These are phyloP conservation scores for Parafenestella ontariensis DNA, from an alignment of 2,329 filamentous ascomycete genomes.

Conservation along the genomic window DNA sequence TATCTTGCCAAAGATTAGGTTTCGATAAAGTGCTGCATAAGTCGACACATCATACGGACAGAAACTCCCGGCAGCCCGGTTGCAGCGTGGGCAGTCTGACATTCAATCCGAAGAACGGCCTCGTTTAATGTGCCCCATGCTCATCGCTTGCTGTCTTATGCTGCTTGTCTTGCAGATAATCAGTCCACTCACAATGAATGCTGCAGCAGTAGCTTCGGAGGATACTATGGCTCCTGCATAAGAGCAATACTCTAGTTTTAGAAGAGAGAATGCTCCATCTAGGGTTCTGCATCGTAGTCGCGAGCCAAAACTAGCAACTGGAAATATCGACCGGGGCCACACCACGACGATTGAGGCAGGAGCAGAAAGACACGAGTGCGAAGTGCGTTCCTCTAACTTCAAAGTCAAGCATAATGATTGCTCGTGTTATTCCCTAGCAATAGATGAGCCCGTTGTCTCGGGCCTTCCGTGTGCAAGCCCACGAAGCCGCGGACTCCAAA, in stretches of 20 bases:
- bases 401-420: slow-evolving; percentile 8
- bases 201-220: slow-evolving; percentile 33
- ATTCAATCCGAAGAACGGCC: background rate
- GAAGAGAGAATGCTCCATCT: slow-evolving; percentile 2
- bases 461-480: slow-evolving; percentile 16
- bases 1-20: slow-evolving; percentile 16
- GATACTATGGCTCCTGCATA: slow-evolving; percentile 20
- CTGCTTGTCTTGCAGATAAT: slow-evolving; percentile 4
- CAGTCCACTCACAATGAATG: slow-evolving; percentile 24
- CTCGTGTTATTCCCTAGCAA: slow-evolving; percentile 9
- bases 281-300: slow-evolving; percentile 1
- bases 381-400: slow-evolving; percentile 8
- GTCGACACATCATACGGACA: slow-evolving; percentile 9
- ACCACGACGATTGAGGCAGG: slow-evolving; percentile 17
- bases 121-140: slow-evolving; percentile 1
- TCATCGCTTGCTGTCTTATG: background rate
- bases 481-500: slow-evolving; percentile 23
- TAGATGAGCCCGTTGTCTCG: slow-evolving; percentile 15
- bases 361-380: slow-evolving; percentile 10
- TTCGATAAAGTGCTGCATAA: slow-evolving; percentile 22
- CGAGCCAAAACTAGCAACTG: slow-evolving; percentile 1
- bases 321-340: slow-evolving; percentile 15
- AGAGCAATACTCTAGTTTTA: slow-evolving; percentile 2
- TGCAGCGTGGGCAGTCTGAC: slow-evolving; percentile 8
- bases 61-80: slow-evolving; percentile 24